Evolutionary conservation across 1,284 basidiomycete genomes (phyloP).

Genomic region (Puccinia horiana): DNA sequence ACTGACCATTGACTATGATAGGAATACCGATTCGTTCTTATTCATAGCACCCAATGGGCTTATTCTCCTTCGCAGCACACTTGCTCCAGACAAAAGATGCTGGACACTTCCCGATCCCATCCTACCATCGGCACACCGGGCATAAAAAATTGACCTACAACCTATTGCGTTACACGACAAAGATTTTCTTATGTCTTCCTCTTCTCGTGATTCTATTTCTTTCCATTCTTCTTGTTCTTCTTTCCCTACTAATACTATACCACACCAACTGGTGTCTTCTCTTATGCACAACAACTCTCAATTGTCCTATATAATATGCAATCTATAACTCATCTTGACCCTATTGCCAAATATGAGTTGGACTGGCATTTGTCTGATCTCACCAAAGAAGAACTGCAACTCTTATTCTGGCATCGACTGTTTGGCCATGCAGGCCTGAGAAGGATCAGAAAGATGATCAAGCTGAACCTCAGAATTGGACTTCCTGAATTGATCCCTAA

Average conservation of each 20-base stretch:
- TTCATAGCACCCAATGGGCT: background rate
- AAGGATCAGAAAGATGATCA: too few relatives aligned
- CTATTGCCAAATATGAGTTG: background rate
- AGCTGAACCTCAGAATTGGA: too few relatives aligned
- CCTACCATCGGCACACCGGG: too few relatives aligned
- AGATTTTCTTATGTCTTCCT: background rate
- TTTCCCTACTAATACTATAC: background rate
- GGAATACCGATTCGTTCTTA: background rate
- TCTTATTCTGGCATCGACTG: background rate
- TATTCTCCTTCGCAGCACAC: background rate
- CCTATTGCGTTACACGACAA: too few relatives aligned
- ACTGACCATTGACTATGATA: background rate
- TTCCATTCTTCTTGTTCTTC: background rate
- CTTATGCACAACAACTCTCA: background rate
- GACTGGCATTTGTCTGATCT: background rate
- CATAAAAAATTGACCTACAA: too few relatives aligned
- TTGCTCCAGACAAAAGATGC: background rate
- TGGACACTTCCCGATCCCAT: background rate
- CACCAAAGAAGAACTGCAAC: background rate
- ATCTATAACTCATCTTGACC: background rate
- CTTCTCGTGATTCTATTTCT: too few relatives aligned
- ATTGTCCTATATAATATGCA: too few relatives aligned
- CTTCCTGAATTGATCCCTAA: too few relatives aligned
- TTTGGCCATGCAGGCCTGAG: constrained; percentile 7
- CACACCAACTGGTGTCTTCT: background rate